Conservation (phyloP, 2,329 filamentous ascomycete species). For the Decorospora gaudefroyi region DNA sequence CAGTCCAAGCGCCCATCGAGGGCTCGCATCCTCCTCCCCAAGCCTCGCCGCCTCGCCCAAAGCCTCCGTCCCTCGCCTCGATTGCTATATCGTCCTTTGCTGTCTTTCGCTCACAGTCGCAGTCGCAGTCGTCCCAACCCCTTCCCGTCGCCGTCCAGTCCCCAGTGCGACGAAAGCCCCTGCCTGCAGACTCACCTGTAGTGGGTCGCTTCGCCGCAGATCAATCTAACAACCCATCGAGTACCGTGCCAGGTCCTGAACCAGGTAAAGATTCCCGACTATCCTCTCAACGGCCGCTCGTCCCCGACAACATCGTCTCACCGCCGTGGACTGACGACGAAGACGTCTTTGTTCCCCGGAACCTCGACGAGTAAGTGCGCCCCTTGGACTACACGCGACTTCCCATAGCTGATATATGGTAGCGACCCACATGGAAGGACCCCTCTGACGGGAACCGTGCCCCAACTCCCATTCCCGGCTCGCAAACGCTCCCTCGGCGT, state of each 20-base stretch:
- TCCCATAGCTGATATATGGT: background rate
- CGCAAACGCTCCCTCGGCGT: conserved; percentile 30
- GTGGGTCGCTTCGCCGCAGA: conserved; percentile 50
- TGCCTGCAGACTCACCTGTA: conserved; percentile 58
- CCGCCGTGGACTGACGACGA: conserved; percentile 44
- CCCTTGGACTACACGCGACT: conserved; percentile 2
- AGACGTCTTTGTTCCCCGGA: conserved; percentile 42
- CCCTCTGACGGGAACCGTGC: conserved; percentile 33
- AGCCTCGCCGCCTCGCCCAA: conserved; percentile 38
- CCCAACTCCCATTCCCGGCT: conserved; percentile 29
- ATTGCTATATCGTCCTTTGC: conserved; percentile 52
- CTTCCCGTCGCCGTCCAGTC: conserved; percentile 36
- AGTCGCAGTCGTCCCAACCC: conserved; percentile 48
- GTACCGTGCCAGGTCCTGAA: conserved; percentile 17
- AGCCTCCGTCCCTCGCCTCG: conserved; percentile 46
- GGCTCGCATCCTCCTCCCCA: conserved; percentile 26
- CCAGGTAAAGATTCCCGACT: conserved; percentile 30
- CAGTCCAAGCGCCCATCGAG: conserved; percentile 33
- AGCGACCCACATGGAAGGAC: conserved; percentile 46
- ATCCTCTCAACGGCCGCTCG: conserved; percentile 31
- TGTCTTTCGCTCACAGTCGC: conserved; percentile 50
- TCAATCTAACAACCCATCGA: conserved; percentile 44
- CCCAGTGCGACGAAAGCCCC: conserved; percentile 59
- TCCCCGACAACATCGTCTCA: conserved; percentile 32
- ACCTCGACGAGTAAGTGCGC: conserved; percentile 47